Evolutionary conservation across 2,329 filamentous ascomycete genomes (phyloP).

Genomic region (Penicillium sp.): DNA sequence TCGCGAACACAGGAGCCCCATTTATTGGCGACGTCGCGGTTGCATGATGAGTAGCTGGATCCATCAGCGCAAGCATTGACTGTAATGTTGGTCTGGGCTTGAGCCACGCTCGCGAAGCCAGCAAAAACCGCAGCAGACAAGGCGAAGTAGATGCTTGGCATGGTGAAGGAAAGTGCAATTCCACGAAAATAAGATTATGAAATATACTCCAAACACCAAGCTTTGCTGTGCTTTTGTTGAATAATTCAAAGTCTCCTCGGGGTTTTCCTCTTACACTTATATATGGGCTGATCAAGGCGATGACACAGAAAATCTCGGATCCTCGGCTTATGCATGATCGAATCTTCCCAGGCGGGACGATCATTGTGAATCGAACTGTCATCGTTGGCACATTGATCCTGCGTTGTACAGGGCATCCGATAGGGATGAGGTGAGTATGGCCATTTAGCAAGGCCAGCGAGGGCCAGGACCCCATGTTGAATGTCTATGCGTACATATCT

Average conservation of each 20-base stretch:
- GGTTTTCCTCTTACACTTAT: neutral
- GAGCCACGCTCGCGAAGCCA: conserved; percentile 13
- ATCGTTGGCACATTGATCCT: conserved; percentile 9
- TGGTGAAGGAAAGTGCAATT: conserved; percentile 2
- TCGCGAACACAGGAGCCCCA: conserved; percentile 18
- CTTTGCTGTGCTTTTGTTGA: neutral
- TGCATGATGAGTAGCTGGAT: conserved; percentile 19
- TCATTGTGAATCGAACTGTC: conserved; percentile 20
- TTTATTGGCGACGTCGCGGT: conserved; percentile 17
- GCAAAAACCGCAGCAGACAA: conserved; percentile 9
- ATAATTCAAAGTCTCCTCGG: neutral
- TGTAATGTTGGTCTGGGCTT: conserved; percentile 25
- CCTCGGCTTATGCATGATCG: conserved; percentile 4
- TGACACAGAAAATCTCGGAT: conserved; percentile 4
- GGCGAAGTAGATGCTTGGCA: conserved; percentile 16
- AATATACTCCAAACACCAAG: neutral
- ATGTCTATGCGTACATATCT: conserved; percentile 13
- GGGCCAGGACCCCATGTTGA: conserved; percentile 4
- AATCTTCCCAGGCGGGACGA: conserved; percentile 8
- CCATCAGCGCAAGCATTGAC: conserved; percentile 17
- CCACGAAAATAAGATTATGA: too few relatives aligned
- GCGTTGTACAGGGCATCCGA: conserved; percentile 5
- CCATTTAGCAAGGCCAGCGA: conserved; percentile 4
- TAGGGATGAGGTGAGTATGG: neutral
- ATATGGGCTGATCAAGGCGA: neutral